phyloP scores from a whole-genome alignment of 345 rosid species.

The Hirschfeldia incana region DNA sequence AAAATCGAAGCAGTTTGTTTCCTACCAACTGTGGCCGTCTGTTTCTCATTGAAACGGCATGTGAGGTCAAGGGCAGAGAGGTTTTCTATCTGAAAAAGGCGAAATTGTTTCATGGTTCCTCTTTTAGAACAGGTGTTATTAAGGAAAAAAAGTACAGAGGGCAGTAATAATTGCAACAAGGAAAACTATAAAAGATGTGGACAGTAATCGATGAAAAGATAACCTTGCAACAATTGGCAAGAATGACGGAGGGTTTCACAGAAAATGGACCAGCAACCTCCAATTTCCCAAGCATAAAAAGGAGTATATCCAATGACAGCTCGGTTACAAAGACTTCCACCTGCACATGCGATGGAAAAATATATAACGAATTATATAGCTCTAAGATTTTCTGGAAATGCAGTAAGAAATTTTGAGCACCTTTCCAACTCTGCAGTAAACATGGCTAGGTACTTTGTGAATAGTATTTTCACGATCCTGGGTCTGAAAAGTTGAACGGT shows the following conservation, averaged over 20 bases:
- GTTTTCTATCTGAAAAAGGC: slow-evolving; percentile 71
- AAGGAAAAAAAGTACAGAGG: not conserved
- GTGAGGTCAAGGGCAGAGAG: slow-evolving; percentile 66
- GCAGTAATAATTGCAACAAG: no score
- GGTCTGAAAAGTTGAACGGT: slow-evolving; percentile 55
- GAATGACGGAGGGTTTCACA: slow-evolving; percentile 59
- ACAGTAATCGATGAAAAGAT: slow-evolving; percentile 14
- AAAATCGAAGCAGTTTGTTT: slow-evolving; percentile 67
- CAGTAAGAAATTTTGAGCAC: slow-evolving; percentile 37
- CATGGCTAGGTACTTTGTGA: slow-evolving; percentile 60
- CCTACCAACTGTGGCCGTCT: slow-evolving; percentile 55
- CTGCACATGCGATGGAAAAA: slow-evolving; percentile 50
- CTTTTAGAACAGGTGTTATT: not conserved
- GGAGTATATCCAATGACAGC: slow-evolving; percentile 79
- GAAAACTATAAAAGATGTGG: slow-evolving; percentile 1
- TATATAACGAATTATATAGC: slow-evolving; percentile 23
- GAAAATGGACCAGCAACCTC: slow-evolving; percentile 90
- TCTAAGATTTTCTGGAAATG: slow-evolving; percentile 12
- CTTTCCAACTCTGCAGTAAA: slow-evolving; percentile 76
- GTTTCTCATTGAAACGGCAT: slow-evolving; percentile 60
- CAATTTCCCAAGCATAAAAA: slow-evolving; percentile 71
- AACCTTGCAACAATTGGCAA: slow-evolving; percentile 90
- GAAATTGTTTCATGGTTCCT: slow-evolving; percentile 1
- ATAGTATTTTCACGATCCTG: slow-evolving; percentile 35
- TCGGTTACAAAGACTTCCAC: slow-evolving; percentile 69